phyloP scores from a whole-genome alignment of 83 land plant genomes.

The Diphasiastrum complanatum region DNA sequence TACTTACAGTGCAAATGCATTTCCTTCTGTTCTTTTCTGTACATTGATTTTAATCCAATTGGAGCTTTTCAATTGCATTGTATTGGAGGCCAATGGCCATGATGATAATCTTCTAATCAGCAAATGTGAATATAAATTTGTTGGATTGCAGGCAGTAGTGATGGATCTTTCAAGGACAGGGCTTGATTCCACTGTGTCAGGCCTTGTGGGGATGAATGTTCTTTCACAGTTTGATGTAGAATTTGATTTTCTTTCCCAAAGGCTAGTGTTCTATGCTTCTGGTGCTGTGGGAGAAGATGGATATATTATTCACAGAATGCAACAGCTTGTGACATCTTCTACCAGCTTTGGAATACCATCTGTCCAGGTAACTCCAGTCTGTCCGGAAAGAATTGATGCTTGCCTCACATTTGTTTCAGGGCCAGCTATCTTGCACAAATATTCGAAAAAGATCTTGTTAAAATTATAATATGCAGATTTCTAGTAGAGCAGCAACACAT shows the following conservation, averaged over 20 bases:
- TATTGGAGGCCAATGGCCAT: no score
- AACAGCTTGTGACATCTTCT: conserved; percentile 12
- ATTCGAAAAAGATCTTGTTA: no score
- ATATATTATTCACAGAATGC: conserved; percentile 11
- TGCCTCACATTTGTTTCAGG: no score
- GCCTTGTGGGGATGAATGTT: conserved; percentile 18
- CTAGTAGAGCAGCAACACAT: no score
- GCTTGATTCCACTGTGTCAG: conserved; percentile 14
- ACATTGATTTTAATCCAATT: no score
- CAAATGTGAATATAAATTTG: background rate
- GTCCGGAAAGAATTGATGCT: no score
- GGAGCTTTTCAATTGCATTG: no score
- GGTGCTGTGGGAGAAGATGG: conserved; percentile 13
- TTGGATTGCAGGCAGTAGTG: conserved; percentile 8
- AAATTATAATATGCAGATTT: no score
- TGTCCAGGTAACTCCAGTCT: conserved; percentile 19
- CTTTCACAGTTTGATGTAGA: conserved; percentile 24
- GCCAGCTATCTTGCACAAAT: no score
- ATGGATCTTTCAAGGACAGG: conserved; percentile 18
- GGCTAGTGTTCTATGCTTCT: conserved; percentile 10
- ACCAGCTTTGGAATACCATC: conserved; percentile 7
- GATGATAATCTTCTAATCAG: background rate
- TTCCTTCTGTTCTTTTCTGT: no score
- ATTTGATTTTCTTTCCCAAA: conserved; percentile 17
- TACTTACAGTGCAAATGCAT: no score